Evolutionary conservation across 768 basidiomycete genomes (phyloP), one percentile per base, ranked within the genome.

Genomic region (Leccinum subtestaceum): DNA sequence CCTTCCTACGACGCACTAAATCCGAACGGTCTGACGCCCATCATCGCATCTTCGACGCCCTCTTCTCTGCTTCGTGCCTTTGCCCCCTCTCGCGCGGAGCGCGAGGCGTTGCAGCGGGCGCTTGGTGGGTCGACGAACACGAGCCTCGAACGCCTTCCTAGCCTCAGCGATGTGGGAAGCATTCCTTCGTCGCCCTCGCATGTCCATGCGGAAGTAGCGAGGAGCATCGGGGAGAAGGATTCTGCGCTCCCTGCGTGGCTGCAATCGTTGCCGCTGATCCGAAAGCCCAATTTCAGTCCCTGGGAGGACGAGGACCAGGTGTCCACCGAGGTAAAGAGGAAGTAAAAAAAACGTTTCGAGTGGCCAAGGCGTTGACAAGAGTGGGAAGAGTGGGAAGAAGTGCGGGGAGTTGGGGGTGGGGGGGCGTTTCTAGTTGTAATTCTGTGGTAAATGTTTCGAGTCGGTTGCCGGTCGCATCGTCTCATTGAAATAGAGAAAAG

Each of bases 31-130:
- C 73, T 82, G 50, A 62, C 75, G 47, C 60, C 78, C 4, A 69
- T 76, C 51, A 45, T 63, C 1, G 64, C 78, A 1, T 68, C 79
- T 3, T 79, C 84, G 4, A 77, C 80, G 10, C 80, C 69, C 50
- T 78, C 74, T 49, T 81, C 80, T 31, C 73, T 85, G 21, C 77
- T 91, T 58, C 90, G 89, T 67, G 92, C 91, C 17, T 95, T 95
- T 72, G 91, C 90, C 36, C 92, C 91, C 32, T 93, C 91, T 62
- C 89, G 87, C 55, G 91, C 87, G 61, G 92, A 95, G 79, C 89
- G 92, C 46, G 88, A 92, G 73, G 91, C 82, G 53, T 80, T 95
- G 32, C 86, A 89, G 64, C 87, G 91, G 54, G 89, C 83, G n/a
- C 74, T 93, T 13, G 86, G 88, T 50, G 83, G 86, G 15, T 87